Evolutionary conservation across 495 filamentous ascomycete species (phyloP), one percentile per base, ranked within the genome.

Genomic region (Letharia lupina): DNA sequence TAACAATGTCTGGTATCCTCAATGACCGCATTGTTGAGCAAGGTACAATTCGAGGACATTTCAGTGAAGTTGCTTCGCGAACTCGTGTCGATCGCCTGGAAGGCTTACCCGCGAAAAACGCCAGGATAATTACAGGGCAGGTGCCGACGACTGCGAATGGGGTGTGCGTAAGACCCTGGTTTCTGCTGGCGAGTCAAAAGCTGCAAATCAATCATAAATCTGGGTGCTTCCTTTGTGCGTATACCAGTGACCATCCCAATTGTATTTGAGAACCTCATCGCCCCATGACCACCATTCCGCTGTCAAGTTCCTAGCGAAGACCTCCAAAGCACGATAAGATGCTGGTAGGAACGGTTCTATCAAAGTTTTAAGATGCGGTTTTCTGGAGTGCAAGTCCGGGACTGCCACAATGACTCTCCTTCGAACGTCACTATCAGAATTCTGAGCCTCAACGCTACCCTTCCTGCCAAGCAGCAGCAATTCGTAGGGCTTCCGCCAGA

Each of bases 221-320:
- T 44, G 33, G 18, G 41, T 44, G 5, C 50, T 44, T 20, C 12
- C n/a, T 42, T 39, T 28, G 0, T 64, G 10, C 47, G 75, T 71
- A 59, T 70, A 71, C 92, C 93, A 96, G 72, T 84, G 83, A 37
- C 87, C 81, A 28, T 80, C 75, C 64, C 81, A 82, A 73, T 59
- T 65, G 71, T 92, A 96, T 65, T 86, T 87, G 33, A 96, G 74
- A 3, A 84, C 90, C 73, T 98, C 90, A 73, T 97, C 84, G 9
- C 94, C 93, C 88, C 89, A 96, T 40, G 84, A 83, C 83, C 86
- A 90, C 93, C 94, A 98, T 3, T 89, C 91, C 48, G 88, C 83
- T 0, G 92, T 95, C 50, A 96, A 76, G 68, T 92, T 86, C 50
- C 94, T 77, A 6, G 92, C 91, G 79, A 97, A 98, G 3, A 98